These are phyloP conservation scores for Hypoxylon crocopeplum DNA, from an alignment of 495 filamentous ascomycete genomes.

Conservation along the genomic window DNA sequence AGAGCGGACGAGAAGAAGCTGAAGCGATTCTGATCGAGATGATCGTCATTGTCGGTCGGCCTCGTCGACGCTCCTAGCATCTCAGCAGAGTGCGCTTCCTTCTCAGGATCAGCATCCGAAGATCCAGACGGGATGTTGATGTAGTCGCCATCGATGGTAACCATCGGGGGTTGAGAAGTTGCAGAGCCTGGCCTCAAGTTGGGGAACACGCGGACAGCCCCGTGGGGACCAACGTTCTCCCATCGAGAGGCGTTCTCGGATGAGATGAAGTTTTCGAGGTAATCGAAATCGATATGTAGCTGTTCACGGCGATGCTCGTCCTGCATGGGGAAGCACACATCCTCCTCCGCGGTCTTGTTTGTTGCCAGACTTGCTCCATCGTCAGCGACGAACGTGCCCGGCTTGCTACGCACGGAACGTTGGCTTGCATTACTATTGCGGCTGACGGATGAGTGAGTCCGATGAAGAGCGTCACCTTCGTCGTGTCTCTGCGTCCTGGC, in stretches of 20 bases:
- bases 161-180: constrained; percentile 28
- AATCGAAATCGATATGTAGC: constrained; percentile 81
- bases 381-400: constrained; percentile 50
- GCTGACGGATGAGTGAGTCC: constrained; percentile 74
- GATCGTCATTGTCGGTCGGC: constrained; percentile 37
- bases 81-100: constrained; percentile 18
- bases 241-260: constrained; percentile 59
- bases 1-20: constrained; percentile 95
- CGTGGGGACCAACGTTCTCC: constrained; percentile 42
- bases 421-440: constrained; percentile 51
- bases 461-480: constrained; percentile 71
- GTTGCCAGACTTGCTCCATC: constrained; percentile 58
- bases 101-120: constrained; percentile 46
- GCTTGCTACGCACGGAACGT: constrained; percentile 49
- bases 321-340: constrained; percentile 81
- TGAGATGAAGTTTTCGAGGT: constrained; percentile 80
- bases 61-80: constrained; percentile 25
- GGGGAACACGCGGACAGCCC: constrained; percentile 61
- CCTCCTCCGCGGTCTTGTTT: constrained; percentile 71
- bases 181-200: constrained; percentile 57
- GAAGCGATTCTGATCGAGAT: constrained; percentile 73
- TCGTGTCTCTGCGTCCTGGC: constrained; percentile 46
- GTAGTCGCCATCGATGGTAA: constrained; percentile 58
- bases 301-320: constrained; percentile 52
- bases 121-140: constrained; percentile 52